Base-by-base conservation (phyloP, 2,329 filamentous ascomycete species). In the Nigrograna mackinnonii region DNA sequence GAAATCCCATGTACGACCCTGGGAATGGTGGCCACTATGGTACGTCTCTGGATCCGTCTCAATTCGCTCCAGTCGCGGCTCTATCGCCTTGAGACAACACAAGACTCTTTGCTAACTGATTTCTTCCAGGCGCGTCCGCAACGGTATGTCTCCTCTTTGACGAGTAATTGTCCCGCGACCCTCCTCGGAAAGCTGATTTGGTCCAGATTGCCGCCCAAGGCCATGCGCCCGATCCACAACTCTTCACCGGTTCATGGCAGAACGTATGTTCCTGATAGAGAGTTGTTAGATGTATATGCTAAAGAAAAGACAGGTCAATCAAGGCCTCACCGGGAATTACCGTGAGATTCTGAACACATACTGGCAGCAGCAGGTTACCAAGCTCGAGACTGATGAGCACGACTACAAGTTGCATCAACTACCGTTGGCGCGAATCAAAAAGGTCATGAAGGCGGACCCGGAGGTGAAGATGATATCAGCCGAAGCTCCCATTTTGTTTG, bases 381-480 rank as follows among this genome's bases (percentile, higher is more conserved):
- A 95, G 68, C 83, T 99, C 45, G 94, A 99, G 73, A 89, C 82
- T 46, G 94, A 97, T 60, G 90, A 87, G 36, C 94, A 99, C 70
- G 94, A 99, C 71, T 99, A 97, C 79, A 99, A 99, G 73, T 82
- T 97, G 43, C 94, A 99, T 69, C 94, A 97, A 69, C 79, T 99
- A 28, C 94, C 94, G 2, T 79, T 99, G 30, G 94, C 94, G n/a
- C 87, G 94, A 41, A 99, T 99, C 76, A 99, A 99, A 79, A 99
- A 99, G 71, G 94, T 99, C 54, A 99, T 99, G 94, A 99, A 99
- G 74, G 94, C 94, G 1, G 94, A 99, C 57, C 94, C 94, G 0
- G 94, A 99, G 62, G 94, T 99, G 35, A 99, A 99, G 77, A 99
- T 99, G 94, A 99, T 99, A 50, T 97, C 91, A 4, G 94, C 94